Base-by-base conservation (phyloP, 139 green algal genomes). In the Chlorella sorokiniana region DNA sequence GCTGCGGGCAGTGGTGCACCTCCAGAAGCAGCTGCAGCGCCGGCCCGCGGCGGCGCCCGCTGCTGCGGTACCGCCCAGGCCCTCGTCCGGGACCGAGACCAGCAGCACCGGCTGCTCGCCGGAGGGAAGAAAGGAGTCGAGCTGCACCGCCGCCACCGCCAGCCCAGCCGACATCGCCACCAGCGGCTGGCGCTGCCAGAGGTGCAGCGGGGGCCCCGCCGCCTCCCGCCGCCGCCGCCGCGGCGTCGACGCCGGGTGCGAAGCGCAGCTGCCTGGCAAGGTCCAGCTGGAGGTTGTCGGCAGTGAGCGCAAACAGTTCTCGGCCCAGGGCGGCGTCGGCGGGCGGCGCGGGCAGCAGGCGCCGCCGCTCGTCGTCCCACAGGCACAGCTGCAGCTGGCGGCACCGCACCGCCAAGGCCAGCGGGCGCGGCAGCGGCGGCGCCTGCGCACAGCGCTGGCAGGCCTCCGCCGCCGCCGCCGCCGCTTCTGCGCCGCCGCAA, bases 321-420 rank as follows among this genome's bases (percentile, higher is more conserved):
- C 35, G 35, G 0, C 42, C 79, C 3, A 80, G 56, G 0, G 38
- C 38, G 42, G 11, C 40, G 41, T 38, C 40, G 9, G 52, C 59
- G 3, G 61, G 27, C 29, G 70, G 42, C 16, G 29, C 69, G 23
- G 77, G 70, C 29, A 81, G 64, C 69, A 88, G 63, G 23, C 69
- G 70, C 29, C 59, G 62, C 4, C 83, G 76, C 59, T 88, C 86
- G 40, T 90, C 86, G 29, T 90, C 86, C 86, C 86, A 90, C 27
- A 90, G 37, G 37, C 76, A 83, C 27, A 90, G 8, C 79, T 86
- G 79, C 70, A 88, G 61, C 48, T 73, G 73, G 2, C 54, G 16
- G n/a, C 40, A 45, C 10, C 20, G 37, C 37, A 82, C 38, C 14
- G 38, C 29, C 23, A 82, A 10, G 4, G 27, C 11, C 27, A 82